These are phyloP conservation scores for Gaeumannomyces sp. DNA, from an alignment of 2,329 filamentous ascomycete genomes.

Conservation along the genomic window DNA sequence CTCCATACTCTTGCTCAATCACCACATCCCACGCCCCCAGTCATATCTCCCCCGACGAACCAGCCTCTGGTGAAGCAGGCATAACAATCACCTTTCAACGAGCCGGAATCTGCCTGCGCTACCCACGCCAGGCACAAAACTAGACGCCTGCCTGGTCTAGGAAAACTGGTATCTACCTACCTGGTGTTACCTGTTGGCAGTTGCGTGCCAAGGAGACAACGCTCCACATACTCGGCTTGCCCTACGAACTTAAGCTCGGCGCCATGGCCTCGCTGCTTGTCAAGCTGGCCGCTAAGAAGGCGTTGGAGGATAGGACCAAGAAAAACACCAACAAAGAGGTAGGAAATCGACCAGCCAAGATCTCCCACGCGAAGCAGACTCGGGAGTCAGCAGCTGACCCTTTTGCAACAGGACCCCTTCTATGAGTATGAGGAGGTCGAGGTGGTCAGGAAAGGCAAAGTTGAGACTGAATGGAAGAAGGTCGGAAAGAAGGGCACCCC, in stretches of 20 bases:
- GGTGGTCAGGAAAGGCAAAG: slow-evolving; percentile 59
- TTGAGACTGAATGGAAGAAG: slow-evolving; percentile 82
- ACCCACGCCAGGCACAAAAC: no score
- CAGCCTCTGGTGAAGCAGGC: neutral
- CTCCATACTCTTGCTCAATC: neutral
- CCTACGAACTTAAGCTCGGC: neutral
- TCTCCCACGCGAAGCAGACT: neutral
- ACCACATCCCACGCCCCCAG: neutral
- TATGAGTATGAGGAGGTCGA: slow-evolving; percentile 81
- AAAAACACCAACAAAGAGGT: slow-evolving; percentile 22
- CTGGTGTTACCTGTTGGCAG: neutral
- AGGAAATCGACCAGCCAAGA: neutral
- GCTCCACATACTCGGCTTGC: neutral
- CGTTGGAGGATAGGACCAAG: slow-evolving; percentile 15
- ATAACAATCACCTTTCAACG: neutral
- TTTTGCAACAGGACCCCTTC: slow-evolving; percentile 69
- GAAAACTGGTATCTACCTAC: neutral
- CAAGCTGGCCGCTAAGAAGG: slow-evolving; percentile 16
- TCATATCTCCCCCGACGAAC: no score
- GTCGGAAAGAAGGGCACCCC: slow-evolving; percentile 82
- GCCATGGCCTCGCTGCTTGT: slow-evolving; percentile 7
- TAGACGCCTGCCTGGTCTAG: neutral
- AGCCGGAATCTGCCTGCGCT: neutral
- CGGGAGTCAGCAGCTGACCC: slow-evolving; percentile 1
- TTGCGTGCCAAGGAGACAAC: neutral